Base-by-base conservation (phyloP, 2,329 filamentous ascomycete species). In the Sphaerostilbella broomeana region DNA sequence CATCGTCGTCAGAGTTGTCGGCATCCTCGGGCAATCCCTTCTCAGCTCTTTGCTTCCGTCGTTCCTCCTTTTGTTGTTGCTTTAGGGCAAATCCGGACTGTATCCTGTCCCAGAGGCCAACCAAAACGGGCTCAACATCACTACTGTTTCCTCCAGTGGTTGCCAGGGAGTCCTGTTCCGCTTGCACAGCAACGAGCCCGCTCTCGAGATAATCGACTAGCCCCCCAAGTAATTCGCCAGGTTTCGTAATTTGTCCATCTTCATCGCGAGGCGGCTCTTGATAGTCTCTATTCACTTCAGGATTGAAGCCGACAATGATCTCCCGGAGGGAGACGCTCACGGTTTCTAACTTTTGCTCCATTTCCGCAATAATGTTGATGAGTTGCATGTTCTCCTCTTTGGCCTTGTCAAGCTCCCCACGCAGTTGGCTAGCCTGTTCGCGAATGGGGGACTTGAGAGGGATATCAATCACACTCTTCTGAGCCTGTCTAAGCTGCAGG, bases 151-250 rank as follows among this genome's bases (percentile, higher is more conserved):
- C 17, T n/a, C 19, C 28, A 30, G 7, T 20, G 8, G 49, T 51
- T 1, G 45, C 34, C 6, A 48, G 55, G 42, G 69, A 63, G 35
- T 69, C 64, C 51, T 80, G 73, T 48, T 79, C 77, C 12, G 74
- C 68, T 25, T 70, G 68, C 9, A 89, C 73, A 7, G 72, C 70
- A 20, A 69, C 64, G 21, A 92, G 62, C 1, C 77, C 77, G 50
- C 75, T 74, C 43, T 84, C 79, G 3, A 94, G 67, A 51, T 87
- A 89, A 27, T 81, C 76, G 15, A 92, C 60, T 53, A 89, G 82
- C 26, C 55, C 65, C 19, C 60, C 59, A 16, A 81, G 58, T 40
- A 69, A 61, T 13, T 69, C 65, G 6, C 67, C 68, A 11, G 72
- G 60, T 36, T 70, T 65, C 49, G 44, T 57, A 26, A 51, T 53